Evolutionary conservation across 805 yeast genomes (phyloP).

Genomic region (Torulaspora quercuum): DNA sequence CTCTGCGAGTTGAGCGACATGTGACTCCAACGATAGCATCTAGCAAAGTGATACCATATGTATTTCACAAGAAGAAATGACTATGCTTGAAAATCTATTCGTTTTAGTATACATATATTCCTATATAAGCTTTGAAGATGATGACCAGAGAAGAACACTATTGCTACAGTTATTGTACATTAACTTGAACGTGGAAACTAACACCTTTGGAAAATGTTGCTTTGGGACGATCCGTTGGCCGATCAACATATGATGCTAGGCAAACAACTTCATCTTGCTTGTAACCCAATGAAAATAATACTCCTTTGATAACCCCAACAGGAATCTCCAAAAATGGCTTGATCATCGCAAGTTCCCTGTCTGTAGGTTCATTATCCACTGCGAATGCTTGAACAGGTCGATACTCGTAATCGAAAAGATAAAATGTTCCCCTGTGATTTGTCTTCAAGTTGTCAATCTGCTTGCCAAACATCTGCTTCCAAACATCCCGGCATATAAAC

Average conservation of each 20-base stretch:
- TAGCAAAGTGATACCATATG: slow-evolving; percentile 6
- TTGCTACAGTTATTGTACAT: slow-evolving; percentile 10
- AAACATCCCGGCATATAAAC: slow-evolving; percentile 86
- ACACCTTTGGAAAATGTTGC: slow-evolving; percentile 28
- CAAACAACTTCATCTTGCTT: slow-evolving; percentile 28
- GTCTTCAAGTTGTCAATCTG: slow-evolving; percentile 91
- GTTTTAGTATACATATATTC: slow-evolving; percentile 3
- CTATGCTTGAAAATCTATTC: not conserved
- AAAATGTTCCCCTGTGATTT: slow-evolving; percentile 65
- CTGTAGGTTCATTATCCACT: slow-evolving; percentile 19
- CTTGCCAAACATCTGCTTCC: slow-evolving; percentile 76
- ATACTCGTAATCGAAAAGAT: slow-evolving; percentile 34
- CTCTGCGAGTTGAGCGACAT: slow-evolving; percentile 7
- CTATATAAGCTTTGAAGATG: too few species aligned
- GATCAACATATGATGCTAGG: slow-evolving; percentile 30
- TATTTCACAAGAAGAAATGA: slow-evolving; percentile 14
- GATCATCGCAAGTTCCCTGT: slow-evolving; percentile 26
- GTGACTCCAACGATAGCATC: slow-evolving; percentile 4
- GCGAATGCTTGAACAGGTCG: slow-evolving; percentile 30
- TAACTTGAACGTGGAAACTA: slow-evolving; percentile 35
- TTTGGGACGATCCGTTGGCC: slow-evolving; percentile 22
- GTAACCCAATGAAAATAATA: slow-evolving; percentile 32
- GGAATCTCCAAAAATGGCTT: slow-evolving; percentile 36
- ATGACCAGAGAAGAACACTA: too few species aligned
- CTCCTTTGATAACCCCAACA: slow-evolving; percentile 35